Percentiles rank a stretch among this genome's conserved stretches.
Conservation (phyloP, 2,329 filamentous ascomycete genomes). For the Arthroderma sp. region DNA sequence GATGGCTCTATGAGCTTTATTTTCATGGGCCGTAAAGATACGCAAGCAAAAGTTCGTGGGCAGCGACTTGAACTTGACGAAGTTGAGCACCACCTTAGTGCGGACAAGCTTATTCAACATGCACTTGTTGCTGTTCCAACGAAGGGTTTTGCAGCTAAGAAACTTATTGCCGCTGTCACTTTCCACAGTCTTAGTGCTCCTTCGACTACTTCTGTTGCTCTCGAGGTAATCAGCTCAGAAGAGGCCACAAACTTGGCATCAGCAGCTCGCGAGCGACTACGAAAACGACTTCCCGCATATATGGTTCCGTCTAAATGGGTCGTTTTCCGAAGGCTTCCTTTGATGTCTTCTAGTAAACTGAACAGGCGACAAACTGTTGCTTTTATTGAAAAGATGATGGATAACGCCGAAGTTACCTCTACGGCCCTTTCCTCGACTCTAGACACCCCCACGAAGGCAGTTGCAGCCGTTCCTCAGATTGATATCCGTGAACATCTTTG, state of each 20-base stretch:
- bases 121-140: conserved; percentile 9
- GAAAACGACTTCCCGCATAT: conserved; percentile 16
- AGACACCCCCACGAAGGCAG: not conserved
- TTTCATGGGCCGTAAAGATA: conserved; percentile 20
- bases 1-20: conserved; percentile 19
- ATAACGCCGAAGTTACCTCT: not conserved
- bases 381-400: conserved; percentile 12
- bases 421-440: not conserved
- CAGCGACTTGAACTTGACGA: conserved; percentile 22
- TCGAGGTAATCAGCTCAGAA: conserved; percentile 8
- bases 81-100: conserved; percentile 18
- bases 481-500: conserved; percentile 9
- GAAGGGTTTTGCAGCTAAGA: conserved; percentile 8
- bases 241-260: conserved; percentile 5
- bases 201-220: not conserved
- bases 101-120: conserved; percentile 8
- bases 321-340: conserved; percentile 15
- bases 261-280: conserved; percentile 11
- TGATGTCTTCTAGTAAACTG: conserved; percentile 18
- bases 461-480: conserved; percentile 1
- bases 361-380: conserved; percentile 17
- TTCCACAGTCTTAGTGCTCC: not conserved
- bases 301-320: conserved; percentile 21
- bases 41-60: conserved; percentile 22
- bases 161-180: conserved; percentile 10